phyloP scores from a whole-genome alignment of 1,284 basidiomycete species.

The Boletus holoroseus region DNA sequence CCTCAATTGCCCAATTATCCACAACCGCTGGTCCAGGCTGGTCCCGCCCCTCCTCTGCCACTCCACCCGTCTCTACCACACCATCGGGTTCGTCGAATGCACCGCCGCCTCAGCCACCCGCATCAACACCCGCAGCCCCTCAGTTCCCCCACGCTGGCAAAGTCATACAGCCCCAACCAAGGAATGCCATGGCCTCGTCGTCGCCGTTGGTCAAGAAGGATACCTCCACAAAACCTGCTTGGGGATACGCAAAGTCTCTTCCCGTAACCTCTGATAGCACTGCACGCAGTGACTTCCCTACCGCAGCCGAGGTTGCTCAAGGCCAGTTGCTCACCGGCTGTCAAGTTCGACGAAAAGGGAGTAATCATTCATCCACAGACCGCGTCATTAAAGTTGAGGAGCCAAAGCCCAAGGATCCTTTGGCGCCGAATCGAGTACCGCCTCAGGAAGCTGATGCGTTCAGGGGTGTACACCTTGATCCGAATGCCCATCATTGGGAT shows the following conservation, averaged over 20 bases:
- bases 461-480: slow-evolving; percentile 84
- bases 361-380: slow-evolving; percentile 18
- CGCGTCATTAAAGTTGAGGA: slow-evolving; percentile 25
- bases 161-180: slow-evolving; percentile 65
- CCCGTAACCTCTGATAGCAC: slow-evolving; percentile 37
- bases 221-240: slow-evolving; percentile 47
- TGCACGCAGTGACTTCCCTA: slow-evolving; percentile 72
- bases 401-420: slow-evolving; percentile 37
- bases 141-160: slow-evolving; percentile 55
- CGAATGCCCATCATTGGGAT: slow-evolving; percentile 93
- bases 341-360: not conserved
- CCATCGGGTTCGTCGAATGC: slow-evolving; percentile 40
- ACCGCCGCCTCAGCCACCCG: slow-evolving; percentile 29
- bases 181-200: slow-evolving; percentile 35
- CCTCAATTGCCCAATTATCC: slow-evolving; percentile 53
- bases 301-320: slow-evolving; percentile 85
- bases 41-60: slow-evolving; percentile 70
- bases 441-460: slow-evolving; percentile 85
- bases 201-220: slow-evolving; percentile 42
- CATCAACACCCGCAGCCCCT: slow-evolving; percentile 37
- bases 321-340: slow-evolving; percentile 40
- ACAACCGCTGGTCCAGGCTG: slow-evolving; percentile 60
- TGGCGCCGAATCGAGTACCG: slow-evolving; percentile 45
- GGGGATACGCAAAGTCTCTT: slow-evolving; percentile 52
- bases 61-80: slow-evolving; percentile 44